These are phyloP conservation scores for Monilinia aucupariae DNA, from an alignment of 2,329 filamentous ascomycete genomes.

Conservation along the genomic window DNA sequence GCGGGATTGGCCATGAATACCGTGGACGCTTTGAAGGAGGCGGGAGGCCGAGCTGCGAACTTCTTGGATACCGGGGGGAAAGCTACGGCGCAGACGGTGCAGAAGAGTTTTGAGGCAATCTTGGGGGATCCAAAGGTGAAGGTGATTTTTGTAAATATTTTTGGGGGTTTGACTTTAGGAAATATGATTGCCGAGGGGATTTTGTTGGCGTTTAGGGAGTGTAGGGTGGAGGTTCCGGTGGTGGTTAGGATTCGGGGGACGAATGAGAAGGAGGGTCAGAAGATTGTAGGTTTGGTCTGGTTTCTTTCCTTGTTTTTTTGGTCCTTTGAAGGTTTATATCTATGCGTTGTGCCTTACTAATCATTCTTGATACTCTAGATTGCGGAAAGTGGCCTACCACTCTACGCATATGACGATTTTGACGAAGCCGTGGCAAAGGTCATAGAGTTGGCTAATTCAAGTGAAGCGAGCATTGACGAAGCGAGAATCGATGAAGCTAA, in stretches of 20 bases:
- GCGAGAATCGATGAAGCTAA: too few relatives aligned
- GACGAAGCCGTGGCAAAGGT: conserved; percentile 65
- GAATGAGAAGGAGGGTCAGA: conserved; percentile 65
- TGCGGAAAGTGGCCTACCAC: conserved; percentile 57
- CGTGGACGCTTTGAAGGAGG: conserved; percentile 66
- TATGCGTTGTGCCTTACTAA: neutral
- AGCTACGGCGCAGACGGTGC: conserved; percentile 76
- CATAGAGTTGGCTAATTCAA: conserved; percentile 48
- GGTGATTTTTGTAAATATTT: conserved; percentile 68
- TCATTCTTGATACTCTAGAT: conserved; percentile 40
- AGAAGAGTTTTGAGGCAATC: conserved; percentile 69
- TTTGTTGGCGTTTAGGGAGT: conserved; percentile 64
- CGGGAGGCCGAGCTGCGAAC: conserved; percentile 67
- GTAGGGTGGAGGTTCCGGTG: conserved; percentile 62
- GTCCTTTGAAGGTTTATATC: too few relatives aligned
- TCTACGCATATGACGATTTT: conserved; percentile 70
- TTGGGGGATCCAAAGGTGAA: conserved; percentile 65
- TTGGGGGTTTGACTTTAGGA: conserved; percentile 55
- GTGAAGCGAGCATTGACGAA: too few relatives aligned
- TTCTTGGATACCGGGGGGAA: conserved; percentile 89
- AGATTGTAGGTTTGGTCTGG: conserved; percentile 43
- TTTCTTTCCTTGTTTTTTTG: neutral
- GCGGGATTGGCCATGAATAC: conserved; percentile 91
- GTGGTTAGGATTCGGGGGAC: conserved; percentile 74
- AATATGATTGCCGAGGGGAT: conserved; percentile 79